A percentile compares a stretch with the other conserved stretches of the same genome.
Evolutionary conservation across 306 rosid genomes (phyloP).

Genomic region (Quercus rubra): DNA sequence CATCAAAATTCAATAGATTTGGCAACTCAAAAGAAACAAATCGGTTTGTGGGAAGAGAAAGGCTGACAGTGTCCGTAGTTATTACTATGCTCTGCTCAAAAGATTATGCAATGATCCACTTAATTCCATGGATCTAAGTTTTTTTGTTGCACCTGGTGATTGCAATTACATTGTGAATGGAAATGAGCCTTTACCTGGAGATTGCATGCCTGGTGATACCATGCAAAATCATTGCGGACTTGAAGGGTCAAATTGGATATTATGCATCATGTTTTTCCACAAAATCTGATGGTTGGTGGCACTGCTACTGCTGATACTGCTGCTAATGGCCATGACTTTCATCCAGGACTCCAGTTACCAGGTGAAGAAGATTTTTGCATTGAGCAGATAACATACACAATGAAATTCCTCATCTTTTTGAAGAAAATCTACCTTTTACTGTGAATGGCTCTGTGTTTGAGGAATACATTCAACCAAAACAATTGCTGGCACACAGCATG

Average conservation of each 20-base stretch:
- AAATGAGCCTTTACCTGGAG: slow-evolving; percentile 42
- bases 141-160: slow-evolving; percentile 52
- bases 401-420: slow-evolving; percentile 49
- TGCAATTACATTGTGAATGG: slow-evolving; percentile 34
- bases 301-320: slow-evolving; percentile 22
- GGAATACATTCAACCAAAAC: slow-evolving; percentile 36
- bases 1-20: slow-evolving; percentile 42
- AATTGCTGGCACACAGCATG: slow-evolving; percentile 40
- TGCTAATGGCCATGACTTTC: slow-evolving; percentile 28
- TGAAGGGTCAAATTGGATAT: slow-evolving; percentile 45
- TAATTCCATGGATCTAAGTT: slow-evolving; percentile 52
- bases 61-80: slow-evolving; percentile 54
- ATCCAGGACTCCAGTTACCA: slow-evolving; percentile 40
- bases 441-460: slow-evolving; percentile 34
- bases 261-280: slow-evolving; percentile 35
- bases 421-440: slow-evolving; percentile 35
- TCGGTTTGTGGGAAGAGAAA: slow-evolving; percentile 55
- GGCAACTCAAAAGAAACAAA: slow-evolving; percentile 56
- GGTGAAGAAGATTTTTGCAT: slow-evolving; percentile 39
- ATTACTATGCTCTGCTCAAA: slow-evolving; percentile 72
- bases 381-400: slow-evolving; percentile 27
- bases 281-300: slow-evolving; percentile 43
- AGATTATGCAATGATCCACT: slow-evolving; percentile 52
- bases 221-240: slow-evolving; percentile 39
- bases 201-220: slow-evolving; percentile 45